A percentile compares a stretch with the other conserved stretches of the same genome.
Evolutionary conservation across 441 rosid species (phyloP).

Genomic region (Adansonia gregorii): DNA sequence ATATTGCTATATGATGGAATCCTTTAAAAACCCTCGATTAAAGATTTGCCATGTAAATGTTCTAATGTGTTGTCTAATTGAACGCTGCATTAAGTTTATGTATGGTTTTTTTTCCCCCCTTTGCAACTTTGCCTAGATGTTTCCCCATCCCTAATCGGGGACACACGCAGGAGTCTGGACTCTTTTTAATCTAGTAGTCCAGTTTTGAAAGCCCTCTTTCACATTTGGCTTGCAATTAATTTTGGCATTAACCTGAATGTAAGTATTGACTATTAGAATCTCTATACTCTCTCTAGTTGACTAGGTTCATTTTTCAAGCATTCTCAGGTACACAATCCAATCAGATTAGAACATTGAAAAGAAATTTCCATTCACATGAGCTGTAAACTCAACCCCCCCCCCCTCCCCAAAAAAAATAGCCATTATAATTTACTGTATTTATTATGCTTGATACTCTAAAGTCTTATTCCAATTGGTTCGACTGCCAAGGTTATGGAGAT

Average conservation of each 20-base stretch:
- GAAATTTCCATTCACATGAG: not conserved
- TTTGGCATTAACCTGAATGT: not conserved
- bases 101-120: not conserved
- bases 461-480: not conserved
- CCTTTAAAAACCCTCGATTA: not conserved
- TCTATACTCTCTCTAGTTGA: not conserved
- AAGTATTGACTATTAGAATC: too few species aligned
- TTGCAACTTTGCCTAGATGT: not conserved
- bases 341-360: not conserved
- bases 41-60: not conserved
- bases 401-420: not conserved
- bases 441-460: not conserved
- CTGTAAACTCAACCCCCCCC: not conserved
- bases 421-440: not conserved
- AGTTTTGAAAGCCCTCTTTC: not conserved
- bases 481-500: slow-evolving; percentile 58
- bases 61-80: not conserved
- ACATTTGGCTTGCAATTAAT: not conserved
- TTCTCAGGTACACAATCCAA: not conserved
- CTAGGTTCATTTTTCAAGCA: not conserved
- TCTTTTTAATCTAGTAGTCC: not conserved
- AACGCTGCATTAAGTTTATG: not conserved
- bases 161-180: not conserved
- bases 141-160: not conserved
- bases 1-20: not conserved